Conservation (phyloP, 352 stramenopile genomes). For the Globisporangium spinosum region DNA sequence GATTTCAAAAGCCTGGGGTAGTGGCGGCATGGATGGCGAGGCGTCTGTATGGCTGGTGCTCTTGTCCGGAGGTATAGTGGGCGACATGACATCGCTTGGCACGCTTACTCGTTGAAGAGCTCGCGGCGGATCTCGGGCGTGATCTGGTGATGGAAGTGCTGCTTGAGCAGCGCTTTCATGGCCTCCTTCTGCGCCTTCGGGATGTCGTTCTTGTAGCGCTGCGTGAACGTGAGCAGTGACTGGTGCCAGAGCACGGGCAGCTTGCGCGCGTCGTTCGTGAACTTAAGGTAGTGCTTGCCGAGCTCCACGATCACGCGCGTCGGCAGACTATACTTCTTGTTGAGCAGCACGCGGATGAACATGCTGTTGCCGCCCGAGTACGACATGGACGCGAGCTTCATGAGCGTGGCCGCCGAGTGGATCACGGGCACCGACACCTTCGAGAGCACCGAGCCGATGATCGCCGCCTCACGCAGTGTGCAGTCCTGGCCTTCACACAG, state of each 20-base stretch:
- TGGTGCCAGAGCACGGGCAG: slow-evolving; percentile 99
- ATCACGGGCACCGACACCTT: slow-evolving; percentile 98
- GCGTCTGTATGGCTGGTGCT: no score
- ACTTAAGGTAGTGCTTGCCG: slow-evolving; percentile 94
- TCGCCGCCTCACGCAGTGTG: slow-evolving; percentile 96
- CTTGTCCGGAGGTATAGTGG: neutral
- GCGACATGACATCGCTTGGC: neutral
- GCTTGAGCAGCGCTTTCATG: slow-evolving; percentile 91
- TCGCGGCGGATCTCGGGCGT: slow-evolving; percentile 98
- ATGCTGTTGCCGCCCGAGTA: slow-evolving; percentile 98
- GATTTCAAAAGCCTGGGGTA: neutral
- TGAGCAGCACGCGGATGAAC: slow-evolving; percentile 98
- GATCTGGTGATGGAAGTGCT: slow-evolving; percentile 96
- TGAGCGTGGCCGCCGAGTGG: slow-evolving; percentile 98
- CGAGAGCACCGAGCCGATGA: slow-evolving; percentile 96
- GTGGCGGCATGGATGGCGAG: no score
- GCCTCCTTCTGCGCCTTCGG: slow-evolving; percentile 92
- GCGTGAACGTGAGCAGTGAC: slow-evolving; percentile 95
- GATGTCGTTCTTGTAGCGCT: slow-evolving; percentile 99
- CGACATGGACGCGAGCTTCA: slow-evolving; percentile 96
- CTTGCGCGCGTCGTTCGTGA: slow-evolving; percentile 81
- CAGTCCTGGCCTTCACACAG: slow-evolving; percentile 94
- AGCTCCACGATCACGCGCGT: slow-evolving; percentile 95
- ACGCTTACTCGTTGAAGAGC: slow-evolving; percentile 80
- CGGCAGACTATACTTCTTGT: slow-evolving; percentile 99